Conservation (phyloP, 1,139 yeast genomes). For the Blastobotrys petasosporus region DNA sequence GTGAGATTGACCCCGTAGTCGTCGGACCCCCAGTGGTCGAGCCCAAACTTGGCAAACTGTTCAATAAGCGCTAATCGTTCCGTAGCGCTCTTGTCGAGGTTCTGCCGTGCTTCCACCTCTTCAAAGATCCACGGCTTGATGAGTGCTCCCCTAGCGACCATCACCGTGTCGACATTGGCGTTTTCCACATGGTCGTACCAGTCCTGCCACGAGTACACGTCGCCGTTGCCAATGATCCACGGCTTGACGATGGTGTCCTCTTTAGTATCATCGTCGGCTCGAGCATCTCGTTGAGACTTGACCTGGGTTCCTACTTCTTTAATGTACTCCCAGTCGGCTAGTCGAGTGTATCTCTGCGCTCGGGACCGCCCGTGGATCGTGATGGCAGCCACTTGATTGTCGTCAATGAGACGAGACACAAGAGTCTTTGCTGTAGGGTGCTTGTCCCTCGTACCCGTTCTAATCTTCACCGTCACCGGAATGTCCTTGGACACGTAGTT, state of each 20-base stretch:
- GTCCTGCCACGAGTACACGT: conserved; percentile 77
- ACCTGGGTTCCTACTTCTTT: conserved; percentile 66
- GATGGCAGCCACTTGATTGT: conserved; percentile 82
- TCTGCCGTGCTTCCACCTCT: conserved; percentile 84
- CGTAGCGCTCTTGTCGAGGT: conserved; percentile 81
- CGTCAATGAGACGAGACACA: conserved; percentile 63
- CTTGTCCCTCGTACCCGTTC: conserved; percentile 84
- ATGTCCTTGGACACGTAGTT: conserved; percentile 79
- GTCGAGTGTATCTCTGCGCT: conserved; percentile 86
- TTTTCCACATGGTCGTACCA: conserved; percentile 74
- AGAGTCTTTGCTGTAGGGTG: conserved; percentile 80
- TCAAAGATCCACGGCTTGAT: conserved; percentile 99
- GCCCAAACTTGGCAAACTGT: conserved; percentile 68
- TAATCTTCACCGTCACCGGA: conserved; percentile 85
- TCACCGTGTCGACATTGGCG: conserved; percentile 80
- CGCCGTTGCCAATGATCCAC: conserved; percentile 82
- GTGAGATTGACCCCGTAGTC: conserved; percentile 87
- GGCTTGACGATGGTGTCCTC: conserved; percentile 38
- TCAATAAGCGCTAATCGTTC: conserved; percentile 76
- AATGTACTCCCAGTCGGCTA: conserved; percentile 91
- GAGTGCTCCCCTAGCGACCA: conserved; percentile 97
- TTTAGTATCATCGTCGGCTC: conserved; percentile 38
- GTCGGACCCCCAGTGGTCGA: conserved; percentile 98
- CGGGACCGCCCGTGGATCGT: conserved; percentile 95
- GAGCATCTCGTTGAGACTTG: conserved; percentile 43